A percentile compares a stretch with the other conserved stretches of the same genome.
phyloP scores from a whole-genome alignment of 1,139 yeast species.

The Kluyveromyces marxianus region DNA sequence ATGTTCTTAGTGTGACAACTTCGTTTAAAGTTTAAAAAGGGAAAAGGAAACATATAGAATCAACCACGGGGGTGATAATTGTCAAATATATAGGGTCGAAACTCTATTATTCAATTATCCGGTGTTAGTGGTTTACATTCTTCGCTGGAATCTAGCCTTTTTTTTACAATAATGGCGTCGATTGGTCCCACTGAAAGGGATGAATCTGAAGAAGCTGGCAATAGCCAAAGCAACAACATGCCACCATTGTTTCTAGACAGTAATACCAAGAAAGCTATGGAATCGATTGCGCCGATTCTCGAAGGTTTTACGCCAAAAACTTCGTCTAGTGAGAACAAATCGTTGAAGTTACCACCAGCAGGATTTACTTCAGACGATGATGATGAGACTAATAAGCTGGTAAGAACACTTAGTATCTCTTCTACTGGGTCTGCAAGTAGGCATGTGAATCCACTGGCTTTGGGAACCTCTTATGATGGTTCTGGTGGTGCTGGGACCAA shows the following conservation, averaged over 20 bases:
- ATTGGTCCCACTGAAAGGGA: background rate
- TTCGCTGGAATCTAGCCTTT: too few species aligned
- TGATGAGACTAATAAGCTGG: slow-evolving; percentile 21
- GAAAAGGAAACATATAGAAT: too few species aligned
- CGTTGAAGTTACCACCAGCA: slow-evolving; percentile 33
- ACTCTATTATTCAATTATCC: too few species aligned
- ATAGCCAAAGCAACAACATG: slow-evolving; percentile 8
- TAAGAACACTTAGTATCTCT: slow-evolving; percentile 21
- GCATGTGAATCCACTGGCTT: slow-evolving; percentile 5
- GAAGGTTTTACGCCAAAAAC: slow-evolving; percentile 68
- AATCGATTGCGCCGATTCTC: slow-evolving; percentile 69
- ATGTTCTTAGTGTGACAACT: too few species aligned
- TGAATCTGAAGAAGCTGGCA: background rate
- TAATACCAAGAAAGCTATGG: slow-evolving; percentile 51
- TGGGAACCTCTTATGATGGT: background rate
- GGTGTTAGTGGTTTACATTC: too few species aligned
- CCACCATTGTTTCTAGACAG: slow-evolving; percentile 30
- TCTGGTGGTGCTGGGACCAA: background rate
- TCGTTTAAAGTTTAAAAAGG: too few species aligned
- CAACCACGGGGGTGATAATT: too few species aligned
- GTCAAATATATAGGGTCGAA: too few species aligned
- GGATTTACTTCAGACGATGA: slow-evolving; percentile 24
- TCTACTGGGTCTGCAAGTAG: slow-evolving; percentile 10
- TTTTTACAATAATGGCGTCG: too few species aligned
- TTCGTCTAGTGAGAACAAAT: slow-evolving; percentile 47